Evolutionary conservation across 2,329 filamentous ascomycete species (phyloP).

Genomic region (Beauveria scarabaeidicola): DNA sequence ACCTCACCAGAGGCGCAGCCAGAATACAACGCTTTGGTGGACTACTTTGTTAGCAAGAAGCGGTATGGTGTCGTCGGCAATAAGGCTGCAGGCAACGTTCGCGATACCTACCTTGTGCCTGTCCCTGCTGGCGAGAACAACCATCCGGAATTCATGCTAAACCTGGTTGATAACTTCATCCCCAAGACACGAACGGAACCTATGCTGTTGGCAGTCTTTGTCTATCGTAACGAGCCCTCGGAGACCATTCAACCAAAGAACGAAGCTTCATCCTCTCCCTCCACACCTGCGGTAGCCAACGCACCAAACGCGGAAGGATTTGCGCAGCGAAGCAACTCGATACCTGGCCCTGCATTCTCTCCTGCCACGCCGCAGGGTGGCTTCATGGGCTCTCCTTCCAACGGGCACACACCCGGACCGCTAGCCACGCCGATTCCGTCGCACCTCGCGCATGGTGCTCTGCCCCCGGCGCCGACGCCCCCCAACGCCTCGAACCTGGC

Average conservation of each 20-base stretch:
- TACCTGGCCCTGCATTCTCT: conserved; percentile 45
- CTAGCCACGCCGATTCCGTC: conserved; percentile 12
- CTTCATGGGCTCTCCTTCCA: conserved; percentile 15
- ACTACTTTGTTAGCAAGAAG: conserved; percentile 76
- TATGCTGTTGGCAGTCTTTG: conserved; percentile 75
- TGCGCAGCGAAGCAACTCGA: conserved; percentile 37
- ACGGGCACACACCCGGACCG: conserved; percentile 5
- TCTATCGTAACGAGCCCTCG: conserved; percentile 58
- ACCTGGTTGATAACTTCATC: conserved; percentile 77
- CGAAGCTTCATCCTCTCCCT: conserved; percentile 3
- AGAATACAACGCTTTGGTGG: conserved; percentile 68
- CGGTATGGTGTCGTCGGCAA: conserved; percentile 84
- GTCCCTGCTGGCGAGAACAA: conserved; percentile 62
- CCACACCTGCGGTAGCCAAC: conserved; percentile 11
- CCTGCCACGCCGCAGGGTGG: conserved; percentile 36
- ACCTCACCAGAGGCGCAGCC: conserved; percentile 50
- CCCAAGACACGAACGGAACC: conserved; percentile 64
- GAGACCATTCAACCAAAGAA: conserved; percentile 24
- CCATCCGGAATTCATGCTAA: conserved; percentile 78
- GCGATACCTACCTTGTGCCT: conserved; percentile 87
- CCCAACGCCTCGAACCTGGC: conserved; percentile 12
- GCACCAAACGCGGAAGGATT: conserved; percentile 26
- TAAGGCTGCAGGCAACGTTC: conserved; percentile 63
- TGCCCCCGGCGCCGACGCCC: conserved; percentile 16
- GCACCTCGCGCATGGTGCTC: conserved; percentile 9